Evolutionary conservation across 371 early-diverging fungal species (phyloP), one percentile per base, ranked within the genome.

Genomic region (Zopfochytrium polystomum): DNA sequence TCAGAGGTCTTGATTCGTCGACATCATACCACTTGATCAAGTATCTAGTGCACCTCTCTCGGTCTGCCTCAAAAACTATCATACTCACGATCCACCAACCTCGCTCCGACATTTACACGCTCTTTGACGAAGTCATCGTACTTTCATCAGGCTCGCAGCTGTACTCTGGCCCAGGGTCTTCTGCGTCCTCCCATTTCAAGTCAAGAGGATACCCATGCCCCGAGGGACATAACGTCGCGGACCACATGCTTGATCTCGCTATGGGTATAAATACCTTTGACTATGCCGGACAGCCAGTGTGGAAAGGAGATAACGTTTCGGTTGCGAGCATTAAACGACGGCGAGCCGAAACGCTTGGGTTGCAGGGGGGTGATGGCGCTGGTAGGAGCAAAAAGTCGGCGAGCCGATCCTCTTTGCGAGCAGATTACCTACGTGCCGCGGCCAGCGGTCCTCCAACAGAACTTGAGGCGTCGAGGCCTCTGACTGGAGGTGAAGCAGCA

Each of bases 81-180:
- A 79, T 98, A 1, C 88, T 93, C 56, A 95, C 96, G n/a, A 94
- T 98, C 49, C 99, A 98, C 71, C 98, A 98, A 66, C 99, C 99
- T 2, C 84, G 94, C n/a, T 88, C 90, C 20, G 89, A 94, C 58
- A 93, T 94, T 51, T 92, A 88, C 49, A 83, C 88, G 20, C 74
- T 91, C 62, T 96, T 98, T 80, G 93, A 95, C 74, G 85, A 89
- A 33, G 77, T 96, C 5, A 73, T 95, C 20, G 70, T 98, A 34
- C 75, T 98, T 45, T 81, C 88, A 30, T 84, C 86, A 33, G 93
- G 94, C 2, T 72, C 80, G 71, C 87, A 85, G 46, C 80, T 93
- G 43, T 76, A 69, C 58, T 69, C 35, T 38, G 77, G 77, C 15
- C 25, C 65, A 1, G 65, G 68, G 4, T n/a, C 55, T 2, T 49